phyloP scores from a whole-genome alignment of 257 asterid genomes.

The Nicotiana undulata region DNA sequence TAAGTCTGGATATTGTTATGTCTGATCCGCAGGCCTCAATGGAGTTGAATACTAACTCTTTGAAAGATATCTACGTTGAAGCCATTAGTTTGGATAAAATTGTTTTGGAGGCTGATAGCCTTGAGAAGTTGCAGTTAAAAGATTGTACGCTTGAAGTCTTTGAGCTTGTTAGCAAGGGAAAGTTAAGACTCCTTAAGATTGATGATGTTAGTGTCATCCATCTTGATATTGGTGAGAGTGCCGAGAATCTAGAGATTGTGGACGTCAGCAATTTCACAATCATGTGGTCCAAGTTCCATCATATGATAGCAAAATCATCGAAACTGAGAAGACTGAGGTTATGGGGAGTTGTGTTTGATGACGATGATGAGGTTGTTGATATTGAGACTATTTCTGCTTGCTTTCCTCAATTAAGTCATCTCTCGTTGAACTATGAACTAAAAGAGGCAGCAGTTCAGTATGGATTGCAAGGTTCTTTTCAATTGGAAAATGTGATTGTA shows the following conservation, averaged over 20 bases:
- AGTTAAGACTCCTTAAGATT: slow-evolving; percentile 50
- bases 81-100: slow-evolving; percentile 77
- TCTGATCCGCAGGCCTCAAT: slow-evolving; percentile 64
- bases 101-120: slow-evolving; percentile 62
- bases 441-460: slow-evolving; percentile 55
- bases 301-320: slow-evolving; percentile 71
- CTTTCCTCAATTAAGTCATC: slow-evolving; percentile 58
- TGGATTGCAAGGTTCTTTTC: slow-evolving; percentile 62
- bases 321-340: slow-evolving; percentile 59
- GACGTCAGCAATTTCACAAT: slow-evolving; percentile 82
- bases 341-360: slow-evolving; percentile 85
- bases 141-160: slow-evolving; percentile 71
- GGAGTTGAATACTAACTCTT: slow-evolving; percentile 56
- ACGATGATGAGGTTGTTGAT: slow-evolving; percentile 77
- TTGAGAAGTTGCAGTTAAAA: slow-evolving; percentile 74
- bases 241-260: slow-evolving; percentile 70
- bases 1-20: slow-evolving; percentile 66
- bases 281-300: slow-evolving; percentile 77
- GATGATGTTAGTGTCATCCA: slow-evolving; percentile 82
- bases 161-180: slow-evolving; percentile 71
- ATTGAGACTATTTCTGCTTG: slow-evolving; percentile 69
- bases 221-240: slow-evolving; percentile 74
- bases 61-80: slow-evolving; percentile 65
- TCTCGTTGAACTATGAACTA: slow-evolving; percentile 64
- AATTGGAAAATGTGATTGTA: slow-evolving; percentile 55